Percentiles rank a stretch among this genome's conserved stretches.
Evolutionary conservation across 1,139 yeast genomes (phyloP).

Genomic region (Ogataea hybrid): DNA sequence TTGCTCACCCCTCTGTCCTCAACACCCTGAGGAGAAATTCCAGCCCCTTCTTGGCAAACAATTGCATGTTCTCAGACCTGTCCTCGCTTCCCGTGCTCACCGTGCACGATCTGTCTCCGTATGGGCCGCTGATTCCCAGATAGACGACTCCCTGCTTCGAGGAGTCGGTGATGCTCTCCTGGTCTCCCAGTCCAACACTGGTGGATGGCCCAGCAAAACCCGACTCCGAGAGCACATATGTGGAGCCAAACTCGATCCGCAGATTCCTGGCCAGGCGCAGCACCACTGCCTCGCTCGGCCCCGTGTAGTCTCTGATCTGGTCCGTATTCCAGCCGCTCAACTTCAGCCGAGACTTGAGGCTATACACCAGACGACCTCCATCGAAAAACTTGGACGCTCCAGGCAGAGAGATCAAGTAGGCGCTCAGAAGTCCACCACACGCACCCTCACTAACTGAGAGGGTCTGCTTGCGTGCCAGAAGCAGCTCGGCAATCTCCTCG

Average conservation of each 20-base stretch:
- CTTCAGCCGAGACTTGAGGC: conserved; percentile 69
- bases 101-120: conserved; percentile 51
- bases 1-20: conserved; percentile 18
- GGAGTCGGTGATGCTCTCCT: conserved; percentile 30
- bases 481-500: conserved; percentile 51
- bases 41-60: conserved; percentile 68
- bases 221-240: conserved; percentile 78
- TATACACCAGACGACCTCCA: conserved; percentile 80
- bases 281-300: conserved; percentile 79
- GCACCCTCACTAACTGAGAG: conserved; percentile 85
- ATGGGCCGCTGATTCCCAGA: conserved; percentile 70
- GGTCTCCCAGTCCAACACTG: conserved; percentile 32
- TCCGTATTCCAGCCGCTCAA: conserved; percentile 75
- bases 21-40: conserved; percentile 51
- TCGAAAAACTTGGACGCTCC: conserved; percentile 84
- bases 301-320: conserved; percentile 71
- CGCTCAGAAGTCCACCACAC: conserved; percentile 82
- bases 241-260: conserved; percentile 76
- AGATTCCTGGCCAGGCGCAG: conserved; percentile 74
- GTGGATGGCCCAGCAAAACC: conserved; percentile 84
- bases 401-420: conserved; percentile 76
- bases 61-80: conserved; percentile 67
- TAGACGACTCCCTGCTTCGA: conserved; percentile 61
- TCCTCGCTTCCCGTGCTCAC: conserved; percentile 46
- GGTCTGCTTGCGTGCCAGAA: conserved; percentile 55